Evolutionary conservation across 169 alveolate genomes (phyloP), one percentile per base, ranked within the genome.

Genomic region (Eimeria nieschulzi): DNA sequence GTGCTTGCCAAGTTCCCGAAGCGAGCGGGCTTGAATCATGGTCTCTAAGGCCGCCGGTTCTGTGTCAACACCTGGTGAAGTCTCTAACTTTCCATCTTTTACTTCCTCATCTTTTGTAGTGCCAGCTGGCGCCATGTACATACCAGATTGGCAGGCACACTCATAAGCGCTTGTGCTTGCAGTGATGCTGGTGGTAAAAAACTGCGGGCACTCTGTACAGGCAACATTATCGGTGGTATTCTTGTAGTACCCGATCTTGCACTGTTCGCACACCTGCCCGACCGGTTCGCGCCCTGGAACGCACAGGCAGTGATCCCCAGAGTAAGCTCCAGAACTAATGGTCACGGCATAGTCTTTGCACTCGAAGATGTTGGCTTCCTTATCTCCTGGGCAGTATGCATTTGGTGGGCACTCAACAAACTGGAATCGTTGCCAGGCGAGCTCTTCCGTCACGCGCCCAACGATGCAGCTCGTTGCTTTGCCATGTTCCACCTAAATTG

Each of bases 121-220:
- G 46, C 90, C 90, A 6, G 93, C 73, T 33, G 61, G 84, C 17
- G 83, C 75, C 92, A 85, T 85, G 76, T 84, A 92, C 87, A 72
- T 51, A 33, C 94, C 94, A 23, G 92, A 82, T 56, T 55, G 76
- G 64, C 94, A 92, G 46, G 92, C 88, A 72, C 94, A 92, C 17
- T 92, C 94, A 66, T 92, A 92, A 13, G 93, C 93, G 64, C 94
- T 92, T 39, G 78, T 92, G 54, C 92, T 82, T 25, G 92, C 94
- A 12, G 78, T 53, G 70, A 55, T 66, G 64, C 72, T 83, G 33
- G 94, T 92, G 2, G 94, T 92, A 71, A 85, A 87, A 23, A 85
- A 70, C 25, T 82, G 68, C n/a, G 94, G 94, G 80, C 94, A 92
- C 79, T 82, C 93, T 72, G 92, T 64, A 54, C 94, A 92, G 0